These are phyloP conservation scores for Boletales sp. DNA, from an alignment of 768 basidiomycete species.

Conservation along the genomic window DNA sequence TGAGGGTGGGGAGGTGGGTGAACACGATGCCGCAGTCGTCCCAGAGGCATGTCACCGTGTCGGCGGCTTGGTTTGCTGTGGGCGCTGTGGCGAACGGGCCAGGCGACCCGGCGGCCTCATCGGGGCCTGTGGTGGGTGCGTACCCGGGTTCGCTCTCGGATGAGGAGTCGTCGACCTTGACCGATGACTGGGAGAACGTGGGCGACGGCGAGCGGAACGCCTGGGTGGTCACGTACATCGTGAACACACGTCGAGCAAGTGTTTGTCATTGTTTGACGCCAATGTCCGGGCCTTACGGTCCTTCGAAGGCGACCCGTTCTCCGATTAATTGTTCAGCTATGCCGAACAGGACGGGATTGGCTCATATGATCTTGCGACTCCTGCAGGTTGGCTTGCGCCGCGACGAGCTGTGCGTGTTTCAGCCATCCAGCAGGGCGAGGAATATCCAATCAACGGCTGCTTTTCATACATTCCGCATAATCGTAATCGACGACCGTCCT, in stretches of 20 bases:
- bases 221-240: slow-evolving; percentile 36
- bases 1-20: slow-evolving; percentile 67
- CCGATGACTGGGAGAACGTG: slow-evolving; percentile 34
- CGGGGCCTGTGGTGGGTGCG: slow-evolving; percentile 7
- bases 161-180: slow-evolving; percentile 24
- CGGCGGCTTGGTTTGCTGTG: slow-evolving; percentile 30
- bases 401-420: neutral
- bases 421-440: too few species aligned
- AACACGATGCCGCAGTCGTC: slow-evolving; percentile 75
- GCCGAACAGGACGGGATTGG: too few species aligned
- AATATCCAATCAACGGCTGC: too few species aligned
- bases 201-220: slow-evolving; percentile 41
- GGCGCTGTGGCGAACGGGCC: slow-evolving; percentile 19
- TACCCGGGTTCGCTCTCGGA: slow-evolving; percentile 23
- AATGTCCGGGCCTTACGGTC: neutral
- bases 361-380: neutral
- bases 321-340: too few species aligned
- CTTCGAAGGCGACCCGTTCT: too few species aligned
- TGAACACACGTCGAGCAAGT: slow-evolving; percentile 17
- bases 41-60: slow-evolving; percentile 80
- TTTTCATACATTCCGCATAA: too few species aligned
- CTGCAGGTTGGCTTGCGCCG: neutral
- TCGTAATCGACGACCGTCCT: too few species aligned
- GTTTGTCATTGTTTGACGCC: slow-evolving; percentile 19
- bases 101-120: slow-evolving; percentile 19